phyloP scores from a whole-genome alignment of 2,329 filamentous ascomycete species.

The Conoideocrella luteorostrata region DNA sequence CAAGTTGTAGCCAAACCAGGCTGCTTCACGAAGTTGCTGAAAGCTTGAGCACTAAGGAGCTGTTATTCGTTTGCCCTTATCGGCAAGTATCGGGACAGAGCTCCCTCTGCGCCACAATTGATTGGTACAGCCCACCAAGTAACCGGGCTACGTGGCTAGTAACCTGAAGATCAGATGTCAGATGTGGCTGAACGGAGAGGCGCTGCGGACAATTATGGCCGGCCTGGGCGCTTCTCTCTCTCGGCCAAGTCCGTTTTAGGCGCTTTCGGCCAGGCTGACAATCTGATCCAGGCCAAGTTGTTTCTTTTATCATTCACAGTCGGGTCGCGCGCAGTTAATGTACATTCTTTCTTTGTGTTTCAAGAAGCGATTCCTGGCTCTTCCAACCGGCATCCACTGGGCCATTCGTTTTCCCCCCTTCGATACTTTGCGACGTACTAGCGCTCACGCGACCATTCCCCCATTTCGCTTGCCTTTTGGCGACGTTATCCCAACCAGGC shows the following conservation, averaged over 20 bases:
- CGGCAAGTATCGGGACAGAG: constrained; percentile 1
- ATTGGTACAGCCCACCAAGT: no score
- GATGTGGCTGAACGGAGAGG: constrained; percentile 2
- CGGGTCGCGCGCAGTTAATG: no score
- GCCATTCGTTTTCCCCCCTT: neutral
- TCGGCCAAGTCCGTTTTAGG: constrained; percentile 3
- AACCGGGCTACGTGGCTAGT: neutral
- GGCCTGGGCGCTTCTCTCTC: neutral
- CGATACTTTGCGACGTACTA: neutral
- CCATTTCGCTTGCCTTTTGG: constrained; percentile 14
- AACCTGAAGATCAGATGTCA: neutral
- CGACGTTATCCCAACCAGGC: constrained; percentile 9
- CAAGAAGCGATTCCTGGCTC: neutral
- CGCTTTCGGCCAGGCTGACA: neutral
- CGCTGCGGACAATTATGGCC: neutral
- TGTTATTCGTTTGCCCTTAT: neutral
- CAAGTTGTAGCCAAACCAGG: no score
- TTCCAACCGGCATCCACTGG: neutral
- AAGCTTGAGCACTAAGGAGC: neutral
- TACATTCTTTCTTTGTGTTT: neutral
- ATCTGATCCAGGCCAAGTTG: neutral
- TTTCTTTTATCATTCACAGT: no score
- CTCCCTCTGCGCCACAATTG: constrained; percentile 2
- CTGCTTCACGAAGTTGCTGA: constrained; percentile 2
- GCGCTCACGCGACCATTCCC: constrained; percentile 3